phyloP scores from a whole-genome alignment of 768 basidiomycete genomes.

The Lenzites betulinus region DNA sequence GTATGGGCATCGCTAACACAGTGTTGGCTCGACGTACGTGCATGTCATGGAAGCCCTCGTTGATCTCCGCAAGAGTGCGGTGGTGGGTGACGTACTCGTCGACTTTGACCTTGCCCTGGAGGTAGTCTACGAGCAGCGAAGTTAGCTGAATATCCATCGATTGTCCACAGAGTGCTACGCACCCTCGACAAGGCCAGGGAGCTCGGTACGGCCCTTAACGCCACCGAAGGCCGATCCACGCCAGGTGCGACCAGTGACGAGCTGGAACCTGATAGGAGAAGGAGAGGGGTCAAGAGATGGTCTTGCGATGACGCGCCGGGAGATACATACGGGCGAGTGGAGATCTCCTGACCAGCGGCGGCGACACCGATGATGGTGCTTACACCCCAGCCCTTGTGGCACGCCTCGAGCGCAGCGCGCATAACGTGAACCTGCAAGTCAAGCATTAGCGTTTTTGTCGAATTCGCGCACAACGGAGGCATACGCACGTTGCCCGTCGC shows the following conservation, averaged over 20 bases:
- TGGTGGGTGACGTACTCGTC: constrained; percentile 97
- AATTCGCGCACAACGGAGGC: not conserved
- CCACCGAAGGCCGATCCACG: constrained; percentile 96
- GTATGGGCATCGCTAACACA: not conserved
- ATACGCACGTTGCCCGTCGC: constrained; percentile 82
- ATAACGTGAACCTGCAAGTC: constrained; percentile 76
- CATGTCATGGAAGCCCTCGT: constrained; percentile 93
- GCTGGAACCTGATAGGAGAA: constrained; percentile 42
- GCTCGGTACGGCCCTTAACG: constrained; percentile 95
- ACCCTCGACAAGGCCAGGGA: constrained; percentile 94
- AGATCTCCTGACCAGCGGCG: constrained; percentile 86
- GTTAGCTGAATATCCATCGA: not conserved
- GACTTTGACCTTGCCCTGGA: constrained; percentile 79
- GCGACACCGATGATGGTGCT: constrained; percentile 96
- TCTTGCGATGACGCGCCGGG: too few species aligned
- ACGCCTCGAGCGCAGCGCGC: constrained; percentile 95
- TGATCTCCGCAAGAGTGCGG: constrained; percentile 72
- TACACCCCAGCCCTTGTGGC: constrained; percentile 99
- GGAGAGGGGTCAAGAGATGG: not conserved
- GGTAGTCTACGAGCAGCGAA: constrained; percentile 59
- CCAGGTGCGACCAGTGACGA: constrained; percentile 91
- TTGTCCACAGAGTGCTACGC: constrained; percentile 15
- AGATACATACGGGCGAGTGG: constrained; percentile 35
- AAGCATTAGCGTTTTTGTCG: not conserved
- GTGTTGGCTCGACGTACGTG: constrained; percentile 62